A percentile compares a stretch with the other conserved stretches of the same genome.
phyloP scores from a whole-genome alignment of 495 filamentous ascomycete species.

The Aspergillus wentii region DNA sequence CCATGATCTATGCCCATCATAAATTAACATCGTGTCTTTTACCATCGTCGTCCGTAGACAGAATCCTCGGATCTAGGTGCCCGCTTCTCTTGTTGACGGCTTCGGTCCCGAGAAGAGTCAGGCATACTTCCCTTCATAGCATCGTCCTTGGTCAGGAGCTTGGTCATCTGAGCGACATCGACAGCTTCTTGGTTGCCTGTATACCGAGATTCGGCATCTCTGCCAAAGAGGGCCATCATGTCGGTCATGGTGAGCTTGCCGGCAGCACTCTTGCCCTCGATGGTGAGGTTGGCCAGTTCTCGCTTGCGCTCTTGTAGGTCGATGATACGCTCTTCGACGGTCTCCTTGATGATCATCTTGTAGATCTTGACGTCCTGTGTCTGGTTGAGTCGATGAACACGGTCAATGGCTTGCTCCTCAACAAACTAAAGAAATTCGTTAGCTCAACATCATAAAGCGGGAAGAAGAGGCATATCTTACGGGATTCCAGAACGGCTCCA shows the following conservation, averaged over 20 bases:
- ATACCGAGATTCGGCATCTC: slow-evolving; percentile 59
- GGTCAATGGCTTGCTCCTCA: slow-evolving; percentile 97
- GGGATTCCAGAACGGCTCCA: slow-evolving; percentile 98
- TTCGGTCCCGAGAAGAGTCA: slow-evolving; percentile 10
- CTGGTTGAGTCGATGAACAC: slow-evolving; percentile 94
- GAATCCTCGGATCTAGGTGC: slow-evolving; percentile 29
- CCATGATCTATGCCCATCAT: neutral
- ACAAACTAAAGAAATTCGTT: slow-evolving; percentile 58
- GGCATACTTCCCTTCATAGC: neutral
- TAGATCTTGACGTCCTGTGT: slow-evolving; percentile 91
- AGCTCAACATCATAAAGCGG: slow-evolving; percentile 8
- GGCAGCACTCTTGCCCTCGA: slow-evolving; percentile 72
- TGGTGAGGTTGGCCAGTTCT: slow-evolving; percentile 75
- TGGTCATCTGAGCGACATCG: slow-evolving; percentile 24
- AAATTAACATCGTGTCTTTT: slow-evolving; percentile 1
- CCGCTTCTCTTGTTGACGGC: slow-evolving; percentile 19
- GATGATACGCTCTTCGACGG: slow-evolving; percentile 89
- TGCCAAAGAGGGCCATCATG: slow-evolving; percentile 83
- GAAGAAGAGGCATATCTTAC: slow-evolving; percentile 39
- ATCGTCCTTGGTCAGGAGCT: slow-evolving; percentile 18
- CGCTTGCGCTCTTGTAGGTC: slow-evolving; percentile 91
- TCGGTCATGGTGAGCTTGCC: slow-evolving; percentile 88
- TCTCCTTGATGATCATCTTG: slow-evolving; percentile 77
- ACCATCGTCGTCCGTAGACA: slow-evolving; percentile 45
- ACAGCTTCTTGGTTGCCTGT: slow-evolving; percentile 25